Evolutionary conservation across 2,329 filamentous ascomycete genomes (phyloP), one percentile per base, ranked within the genome.

Genomic region (Ceratocystis destructans): DNA sequence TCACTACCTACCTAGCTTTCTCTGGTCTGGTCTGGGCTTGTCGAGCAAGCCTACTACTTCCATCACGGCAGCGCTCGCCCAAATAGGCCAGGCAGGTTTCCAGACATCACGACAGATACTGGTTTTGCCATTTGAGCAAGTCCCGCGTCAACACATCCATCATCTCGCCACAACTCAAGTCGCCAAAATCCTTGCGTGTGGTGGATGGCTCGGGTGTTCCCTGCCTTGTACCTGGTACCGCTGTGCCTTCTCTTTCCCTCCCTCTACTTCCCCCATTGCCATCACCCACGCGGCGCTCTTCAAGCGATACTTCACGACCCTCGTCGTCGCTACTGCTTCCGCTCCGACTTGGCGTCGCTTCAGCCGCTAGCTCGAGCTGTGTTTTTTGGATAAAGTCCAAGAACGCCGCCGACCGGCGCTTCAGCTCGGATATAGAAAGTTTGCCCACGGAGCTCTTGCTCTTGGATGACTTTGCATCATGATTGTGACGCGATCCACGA

Each of bases 311-410:
- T 70, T 77, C 73, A 70, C 79, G 75, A 71, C 79, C 74, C 55
- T 65, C 71, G 10, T 70, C 70, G 53, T 73, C 74, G 61, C 76
- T 75, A 61, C 75, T 75, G 45, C 76, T 75, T 20, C 57, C 64
- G n/a, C 64, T 66, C 6, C 44, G 41, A 25, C 65, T 65, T 61
- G 67, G 79, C 69, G 77, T 76, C 74, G 78, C 76, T 68, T 86
- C 87, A 37, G 83, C 85, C 1, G 89, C 90, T 76, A 96, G 83
- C 72, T 96, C 92, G 5, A 96, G 81, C 74, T 96, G 91, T 67
- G 90, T 93, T 70, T 90, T 85, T 3, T 88, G 87, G 69, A 96
- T 96, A 72, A 93, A 96, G 71, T 94, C 90, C 68, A 96, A 81
- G 73, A 96, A 95, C 22, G 84, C 88, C 3, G 88, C 84, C 5